Evolutionary conservation across 2,329 filamentous ascomycete genomes (phyloP), one percentile per base, ranked within the genome.

Genomic region (Fusarium pseudonygamai): DNA sequence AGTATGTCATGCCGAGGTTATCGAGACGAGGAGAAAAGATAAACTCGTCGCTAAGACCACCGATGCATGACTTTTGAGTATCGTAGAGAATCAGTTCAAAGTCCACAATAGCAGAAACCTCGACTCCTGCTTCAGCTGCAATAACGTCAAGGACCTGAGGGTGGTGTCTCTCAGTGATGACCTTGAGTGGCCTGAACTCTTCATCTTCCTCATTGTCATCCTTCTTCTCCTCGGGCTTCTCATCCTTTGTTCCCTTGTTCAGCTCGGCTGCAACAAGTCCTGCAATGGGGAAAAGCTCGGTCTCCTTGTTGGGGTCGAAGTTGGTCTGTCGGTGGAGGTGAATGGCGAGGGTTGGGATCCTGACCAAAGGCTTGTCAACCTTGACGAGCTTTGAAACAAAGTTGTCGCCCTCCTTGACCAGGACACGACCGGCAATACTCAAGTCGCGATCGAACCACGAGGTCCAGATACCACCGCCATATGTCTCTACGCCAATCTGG

Each of bases 11-110:
- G 84, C 94, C 93, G 22, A 98, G 87, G 83, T 99, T 99, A 85
- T 99, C 96, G 62, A 99, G 89, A 50, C 96, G 92, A n/a, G 95
- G 91, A 6, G 96, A 97, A 85, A 96, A 98, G 84, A 99, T 93
- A 80, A 99, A 93, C 83, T 99, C 96, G 79, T 98, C 93, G 81
- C 93, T 93, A 75, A 99, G 84, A 40, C 96, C 96, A 67, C 96
- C 96, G 22, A 99, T 89, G 79, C 91, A 93, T 2, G 95, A 90
- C 80, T 96, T 93, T 79, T 99, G 96, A 15, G 95, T 97, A 82
- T 99, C 96, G 83, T 97, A 99, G 46, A 99, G 91, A n/a, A 98
- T 90, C 78, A 98, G 90, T 84, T 99, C 96, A 78, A 99, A 99
- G 83, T 99, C 96, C 55, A 96, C 85, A 24, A 99, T 88, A 67